Base-by-base conservation (phyloP, 139 green algal genomes). In the Micractinium conductrix region DNA sequence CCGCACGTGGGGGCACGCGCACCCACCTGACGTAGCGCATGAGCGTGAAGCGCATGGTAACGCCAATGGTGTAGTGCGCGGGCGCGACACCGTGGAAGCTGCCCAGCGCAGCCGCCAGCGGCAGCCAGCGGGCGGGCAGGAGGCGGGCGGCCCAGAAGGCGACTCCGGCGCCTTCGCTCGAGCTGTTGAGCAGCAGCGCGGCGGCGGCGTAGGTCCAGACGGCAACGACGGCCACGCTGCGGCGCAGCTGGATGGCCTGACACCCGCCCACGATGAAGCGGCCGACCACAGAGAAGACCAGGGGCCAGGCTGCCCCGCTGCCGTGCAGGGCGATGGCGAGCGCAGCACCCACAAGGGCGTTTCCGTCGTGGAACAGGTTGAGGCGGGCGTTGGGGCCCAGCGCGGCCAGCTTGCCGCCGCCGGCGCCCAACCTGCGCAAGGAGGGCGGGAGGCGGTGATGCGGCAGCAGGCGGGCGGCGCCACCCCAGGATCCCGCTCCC, bases 11-110 rank as follows among this genome's bases (percentile, higher is more conserved):
- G 4, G 19, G 26, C 62, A 70, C 30, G 26, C n/a, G 40, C 50
- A 7, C 40, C 45, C 33, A 65, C 62, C 62, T 76, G 24, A 84
- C 33, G 12, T 53, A 75, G 30, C 78, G 78, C 78, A 84, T 74
- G 4, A 75, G 37, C 5, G 78, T 84, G 78, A 76, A 84, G 33
- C 78, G 78, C 21, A 84, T 65, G 7, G 62, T 43, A 14, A 76
- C 37, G 33, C 62, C 43, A 1, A 65, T n/a, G 19, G 42, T 38
- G 24, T 76, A 84, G n/a, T 50, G 42, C 1, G 26, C 7, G 10
- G 78, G 78, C 0, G 78, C 78, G 19, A 84, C 37, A n/a, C 78
- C 78, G 10, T 2, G 0, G 2, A 55, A 71, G 35, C 40, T 14
- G 50, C 73, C 76, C 37, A 82, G 40, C 55, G 62, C 28, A 28